Conservation (phyloP, 345 rosid genomes). For the Citrus glauca region DNA sequence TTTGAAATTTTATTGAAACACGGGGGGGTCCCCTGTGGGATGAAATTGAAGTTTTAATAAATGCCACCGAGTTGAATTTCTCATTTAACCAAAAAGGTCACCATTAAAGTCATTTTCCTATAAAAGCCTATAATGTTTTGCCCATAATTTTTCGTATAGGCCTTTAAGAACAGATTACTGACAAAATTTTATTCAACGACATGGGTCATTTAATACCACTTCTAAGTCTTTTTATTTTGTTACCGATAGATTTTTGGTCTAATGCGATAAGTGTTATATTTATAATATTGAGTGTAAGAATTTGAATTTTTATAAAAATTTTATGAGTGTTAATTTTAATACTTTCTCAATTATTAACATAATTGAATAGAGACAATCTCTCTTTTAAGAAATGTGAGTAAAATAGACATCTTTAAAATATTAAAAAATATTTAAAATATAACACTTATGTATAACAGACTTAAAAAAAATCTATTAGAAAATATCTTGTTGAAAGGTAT, state of each 20-base stretch:
- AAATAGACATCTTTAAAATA: fast-evolving
- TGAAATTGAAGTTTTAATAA: not conserved
- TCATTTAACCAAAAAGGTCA: not conserved
- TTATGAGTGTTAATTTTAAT: too few species aligned
- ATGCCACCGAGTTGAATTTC: not conserved
- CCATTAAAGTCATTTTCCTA: conserved; percentile 1
- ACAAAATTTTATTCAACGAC: not conserved
- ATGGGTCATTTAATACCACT: not conserved
- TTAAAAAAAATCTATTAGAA: not conserved
- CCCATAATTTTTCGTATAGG: not conserved
- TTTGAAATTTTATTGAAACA: too few species aligned
- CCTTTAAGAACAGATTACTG: not conserved
- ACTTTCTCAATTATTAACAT: fast-evolving
- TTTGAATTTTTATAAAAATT: fast-evolving
- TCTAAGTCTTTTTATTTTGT: too few species aligned
- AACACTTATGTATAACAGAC: too few species aligned
- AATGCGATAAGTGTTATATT: fast-evolving
- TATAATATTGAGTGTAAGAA: too few species aligned
- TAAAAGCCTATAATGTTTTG: not conserved
- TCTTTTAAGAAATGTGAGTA: fast-evolving
- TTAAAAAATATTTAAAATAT: too few species aligned
- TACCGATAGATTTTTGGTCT: fast-evolving
- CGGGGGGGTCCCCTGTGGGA: too few species aligned
- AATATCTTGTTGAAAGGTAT: too few species aligned
- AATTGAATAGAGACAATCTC: too few species aligned